Conservation (phyloP, 306 rosid genomes). For the Fagus crenata region DNA sequence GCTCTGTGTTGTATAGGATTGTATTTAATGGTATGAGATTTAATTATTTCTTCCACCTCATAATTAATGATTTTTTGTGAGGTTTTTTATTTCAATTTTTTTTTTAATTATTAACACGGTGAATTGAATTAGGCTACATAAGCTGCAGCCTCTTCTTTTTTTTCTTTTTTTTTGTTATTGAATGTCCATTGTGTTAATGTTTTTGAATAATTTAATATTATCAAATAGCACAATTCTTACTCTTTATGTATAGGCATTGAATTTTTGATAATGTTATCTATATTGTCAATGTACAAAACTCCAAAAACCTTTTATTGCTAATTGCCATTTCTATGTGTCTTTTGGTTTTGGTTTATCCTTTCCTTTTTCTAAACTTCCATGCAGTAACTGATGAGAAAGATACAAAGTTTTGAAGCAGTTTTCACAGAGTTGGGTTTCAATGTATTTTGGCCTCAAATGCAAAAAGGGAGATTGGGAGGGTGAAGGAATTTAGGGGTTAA, state of each 20-base stretch:
- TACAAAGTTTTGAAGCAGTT: not conserved
- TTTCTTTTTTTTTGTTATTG: conserved; percentile 25
- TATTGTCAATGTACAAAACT: not conserved
- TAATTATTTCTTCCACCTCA: conserved; percentile 32
- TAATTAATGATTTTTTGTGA: conserved; percentile 44
- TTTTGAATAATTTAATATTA: conserved; percentile 33
- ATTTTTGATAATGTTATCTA: not conserved
- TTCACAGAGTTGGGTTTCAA: not conserved
- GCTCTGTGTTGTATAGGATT: conserved; percentile 69
- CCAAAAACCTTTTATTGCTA: not conserved
- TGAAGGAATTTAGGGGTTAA: not conserved
- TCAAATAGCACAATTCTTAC: conserved; percentile 33
- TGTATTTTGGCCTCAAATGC: not conserved
- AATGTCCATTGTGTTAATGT: conserved; percentile 39
- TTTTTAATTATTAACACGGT: conserved; percentile 47
- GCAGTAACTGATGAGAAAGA: not conserved
- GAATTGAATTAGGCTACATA: conserved; percentile 59
- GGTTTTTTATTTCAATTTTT: conserved; percentile 33
- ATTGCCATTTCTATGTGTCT: not conserved
- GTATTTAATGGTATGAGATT: conserved; percentile 68
- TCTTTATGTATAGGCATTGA: conserved; percentile 26
- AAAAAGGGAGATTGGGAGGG: not conserved
- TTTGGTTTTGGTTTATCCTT: not conserved
- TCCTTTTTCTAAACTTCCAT: not conserved
- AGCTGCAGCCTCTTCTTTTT: conserved; percentile 35